These are phyloP conservation scores for Penicillium crustosum DNA, from an alignment of 2,329 filamentous ascomycete genomes.

Conservation along the genomic window DNA sequence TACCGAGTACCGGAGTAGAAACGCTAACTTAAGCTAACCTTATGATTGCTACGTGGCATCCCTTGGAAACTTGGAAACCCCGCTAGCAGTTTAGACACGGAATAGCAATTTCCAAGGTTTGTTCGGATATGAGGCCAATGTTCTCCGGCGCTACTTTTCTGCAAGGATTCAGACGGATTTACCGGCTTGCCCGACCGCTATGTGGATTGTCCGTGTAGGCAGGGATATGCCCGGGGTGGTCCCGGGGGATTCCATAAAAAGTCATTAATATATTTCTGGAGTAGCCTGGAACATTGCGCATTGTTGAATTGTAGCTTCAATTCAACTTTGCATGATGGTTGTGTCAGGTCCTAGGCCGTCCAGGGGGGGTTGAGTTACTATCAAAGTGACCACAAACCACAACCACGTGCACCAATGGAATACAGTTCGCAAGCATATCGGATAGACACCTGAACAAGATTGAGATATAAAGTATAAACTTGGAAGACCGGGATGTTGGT, in stretches of 20 bases:
- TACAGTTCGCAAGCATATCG: not conserved
- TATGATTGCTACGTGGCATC: not conserved
- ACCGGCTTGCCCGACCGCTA: not conserved
- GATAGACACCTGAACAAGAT: not conserved
- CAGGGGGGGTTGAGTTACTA: too few relatives aligned
- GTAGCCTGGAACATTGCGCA: not conserved
- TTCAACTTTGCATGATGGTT: not conserved
- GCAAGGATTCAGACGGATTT: not conserved
- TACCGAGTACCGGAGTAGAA: not conserved
- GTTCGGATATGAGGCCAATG: not conserved
- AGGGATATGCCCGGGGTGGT: not conserved
- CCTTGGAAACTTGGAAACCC: not conserved
- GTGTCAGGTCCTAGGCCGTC: not conserved
- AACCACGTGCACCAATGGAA: not conserved
- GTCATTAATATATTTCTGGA: not conserved
- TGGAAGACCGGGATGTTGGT: not conserved
- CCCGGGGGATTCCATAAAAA: not conserved
- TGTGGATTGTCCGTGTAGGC: not conserved
- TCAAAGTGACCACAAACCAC: not conserved
- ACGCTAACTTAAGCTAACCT: not conserved
- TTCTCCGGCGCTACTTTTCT: not conserved
- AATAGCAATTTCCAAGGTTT: not conserved
- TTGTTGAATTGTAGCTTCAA: not conserved
- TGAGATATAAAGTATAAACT: not conserved
- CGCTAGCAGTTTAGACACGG: not conserved